These are phyloP conservation scores for Geosmithia morbida DNA, from an alignment of 2,329 filamentous ascomycete genomes.

Conservation along the genomic window DNA sequence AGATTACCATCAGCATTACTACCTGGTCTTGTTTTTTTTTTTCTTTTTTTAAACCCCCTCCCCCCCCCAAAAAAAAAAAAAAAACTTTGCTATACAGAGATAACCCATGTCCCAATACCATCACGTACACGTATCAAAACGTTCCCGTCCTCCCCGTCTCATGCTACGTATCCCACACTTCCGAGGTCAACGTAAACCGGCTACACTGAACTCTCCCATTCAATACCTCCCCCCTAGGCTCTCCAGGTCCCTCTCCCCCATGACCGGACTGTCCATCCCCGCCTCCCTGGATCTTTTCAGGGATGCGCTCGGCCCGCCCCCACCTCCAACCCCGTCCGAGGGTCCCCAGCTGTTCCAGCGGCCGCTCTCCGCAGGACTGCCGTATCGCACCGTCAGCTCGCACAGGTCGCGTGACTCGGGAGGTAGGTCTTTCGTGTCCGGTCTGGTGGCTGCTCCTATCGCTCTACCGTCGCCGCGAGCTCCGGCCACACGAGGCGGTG, in stretches of 20 bases:
- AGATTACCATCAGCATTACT: too few relatives aligned
- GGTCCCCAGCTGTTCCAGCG: slow-evolving; percentile 19
- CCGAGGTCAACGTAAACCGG: background rate
- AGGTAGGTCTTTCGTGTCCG: slow-evolving; percentile 5
- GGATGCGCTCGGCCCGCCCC: slow-evolving; percentile 4
- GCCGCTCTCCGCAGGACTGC: slow-evolving; percentile 10
- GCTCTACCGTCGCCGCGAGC: slow-evolving; percentile 1
- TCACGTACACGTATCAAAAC: too few relatives aligned
- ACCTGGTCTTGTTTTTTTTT: too few relatives aligned
- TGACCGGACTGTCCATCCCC: slow-evolving; percentile 4
- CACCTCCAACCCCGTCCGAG: slow-evolving; percentile 1
- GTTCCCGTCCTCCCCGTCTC: too few relatives aligned
- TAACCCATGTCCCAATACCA: too few relatives aligned
- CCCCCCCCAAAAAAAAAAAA: too few relatives aligned
- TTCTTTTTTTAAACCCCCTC: too few relatives aligned
- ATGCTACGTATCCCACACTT: too few relatives aligned
- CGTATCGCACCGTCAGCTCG: slow-evolving; percentile 16
- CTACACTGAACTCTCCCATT: background rate
- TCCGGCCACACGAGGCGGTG: too few relatives aligned
- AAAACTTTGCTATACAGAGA: too few relatives aligned
- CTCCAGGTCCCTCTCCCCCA: slow-evolving; percentile 11
- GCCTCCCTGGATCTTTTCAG: slow-evolving; percentile 2
- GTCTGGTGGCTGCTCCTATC: slow-evolving; percentile 5
- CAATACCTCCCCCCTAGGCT: slow-evolving; percentile 13
- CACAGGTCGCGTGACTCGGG: slow-evolving; percentile 13